Percentiles rank a stretch among this genome's conserved stretches.
Conservation (phyloP, 2,329 filamentous ascomycete genomes). For the Aspergillus sergii region DNA sequence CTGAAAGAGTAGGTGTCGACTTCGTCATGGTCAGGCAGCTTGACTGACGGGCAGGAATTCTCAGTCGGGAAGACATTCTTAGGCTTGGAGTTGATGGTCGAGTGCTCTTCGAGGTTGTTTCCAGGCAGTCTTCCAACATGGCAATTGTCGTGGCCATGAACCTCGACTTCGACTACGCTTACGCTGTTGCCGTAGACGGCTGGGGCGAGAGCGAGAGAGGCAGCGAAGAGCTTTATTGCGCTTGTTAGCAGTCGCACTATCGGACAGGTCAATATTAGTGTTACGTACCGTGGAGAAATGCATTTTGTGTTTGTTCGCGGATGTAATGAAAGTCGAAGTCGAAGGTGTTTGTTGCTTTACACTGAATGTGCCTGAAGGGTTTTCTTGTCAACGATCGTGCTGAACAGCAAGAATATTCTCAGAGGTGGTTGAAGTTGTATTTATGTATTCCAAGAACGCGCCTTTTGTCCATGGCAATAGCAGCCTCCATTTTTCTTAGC, state of each 20-base stretch:
- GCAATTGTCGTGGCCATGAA: constrained; percentile 19
- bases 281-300: constrained; percentile 14
- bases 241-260: background rate
- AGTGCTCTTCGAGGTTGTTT: background rate
- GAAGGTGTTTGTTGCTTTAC: background rate
- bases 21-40: constrained; percentile 21
- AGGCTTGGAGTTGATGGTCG: background rate
- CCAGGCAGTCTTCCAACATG: background rate
- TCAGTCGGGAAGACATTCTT: constrained; percentile 6
- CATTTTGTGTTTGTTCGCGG: constrained; percentile 8
- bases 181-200: constrained; percentile 16
- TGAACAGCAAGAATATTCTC: background rate
- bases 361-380: background rate
- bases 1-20: constrained; percentile 20
- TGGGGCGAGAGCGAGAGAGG: constrained; percentile 17
- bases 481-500: background rate
- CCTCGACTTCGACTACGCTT: constrained; percentile 12
- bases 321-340: background rate
- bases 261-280: no score
- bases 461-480: background rate
- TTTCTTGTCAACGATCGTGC: background rate
- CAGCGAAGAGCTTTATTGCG: constrained; percentile 11
- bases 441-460: background rate
- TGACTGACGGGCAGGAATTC: constrained; percentile 15
- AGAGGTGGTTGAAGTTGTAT: background rate